phyloP scores from a whole-genome alignment of 176 grass and related monocot genomes.

The Hyparrhenia diplandra region DNA sequence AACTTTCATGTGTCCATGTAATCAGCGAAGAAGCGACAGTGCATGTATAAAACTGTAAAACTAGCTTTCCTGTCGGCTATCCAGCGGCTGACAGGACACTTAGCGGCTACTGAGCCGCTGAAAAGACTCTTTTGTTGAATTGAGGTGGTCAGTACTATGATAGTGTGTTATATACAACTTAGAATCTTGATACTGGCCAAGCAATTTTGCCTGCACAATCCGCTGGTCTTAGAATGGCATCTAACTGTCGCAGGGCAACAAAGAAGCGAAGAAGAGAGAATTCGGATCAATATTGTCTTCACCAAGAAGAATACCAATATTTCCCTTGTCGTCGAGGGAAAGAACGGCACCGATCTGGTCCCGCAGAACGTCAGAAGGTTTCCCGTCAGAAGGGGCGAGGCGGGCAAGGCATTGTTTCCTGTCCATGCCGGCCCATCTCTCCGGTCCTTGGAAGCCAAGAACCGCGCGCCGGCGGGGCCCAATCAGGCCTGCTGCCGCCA shows the following conservation, averaged over 20 bases:
- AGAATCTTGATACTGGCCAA: neutral
- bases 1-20: neutral
- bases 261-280: neutral
- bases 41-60: no score
- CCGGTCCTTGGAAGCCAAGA: conserved; percentile 41
- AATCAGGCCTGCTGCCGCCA: neutral
- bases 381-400: neutral
- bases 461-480: conserved; percentile 18
- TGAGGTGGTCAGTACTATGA: neutral
- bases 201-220: neutral
- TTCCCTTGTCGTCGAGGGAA: conserved; percentile 24
- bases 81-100: no score
- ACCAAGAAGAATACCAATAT: conserved; percentile 1
- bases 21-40: neutral
- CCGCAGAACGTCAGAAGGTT: neutral
- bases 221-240: neutral
- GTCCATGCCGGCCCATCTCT: neutral
- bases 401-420: conserved; percentile 26
- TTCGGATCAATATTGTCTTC: neutral
- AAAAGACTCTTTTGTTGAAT: no score
- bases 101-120: no score
- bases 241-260: neutral
- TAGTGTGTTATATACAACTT: neutral
- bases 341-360: conserved; percentile 23
- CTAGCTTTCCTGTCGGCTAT: no score